Percentiles rank a stretch among this genome's conserved stretches.
Conservation (phyloP, 177 flowering plant genomes). For the Vitis hybrid region DNA sequence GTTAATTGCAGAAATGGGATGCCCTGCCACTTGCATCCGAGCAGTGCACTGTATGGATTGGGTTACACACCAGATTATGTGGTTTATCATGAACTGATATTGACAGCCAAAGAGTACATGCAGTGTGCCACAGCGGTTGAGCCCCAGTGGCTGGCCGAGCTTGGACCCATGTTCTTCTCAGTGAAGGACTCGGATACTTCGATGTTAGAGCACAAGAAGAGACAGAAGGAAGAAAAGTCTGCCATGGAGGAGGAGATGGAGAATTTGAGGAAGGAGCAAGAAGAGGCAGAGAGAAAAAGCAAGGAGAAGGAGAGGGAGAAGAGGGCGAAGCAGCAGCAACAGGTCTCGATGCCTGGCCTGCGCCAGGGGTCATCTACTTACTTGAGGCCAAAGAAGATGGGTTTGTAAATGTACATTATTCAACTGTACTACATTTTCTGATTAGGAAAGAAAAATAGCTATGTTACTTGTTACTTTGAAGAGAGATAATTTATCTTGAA, state of each 20-base stretch:
- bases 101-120: constrained; percentile 86
- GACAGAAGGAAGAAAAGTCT: constrained; percentile 71
- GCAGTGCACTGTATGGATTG: constrained; percentile 77
- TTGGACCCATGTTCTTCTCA: constrained; percentile 88
- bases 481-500: no score
- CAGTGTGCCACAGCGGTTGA: constrained; percentile 83
- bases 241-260: constrained; percentile 97
- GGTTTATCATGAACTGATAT: constrained; percentile 74
- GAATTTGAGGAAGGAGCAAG: constrained; percentile 56
- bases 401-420: constrained; percentile 36
- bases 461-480: no score
- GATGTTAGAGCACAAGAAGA: constrained; percentile 76
- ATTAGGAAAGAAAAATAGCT: no score
- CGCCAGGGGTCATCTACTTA: constrained; percentile 48
- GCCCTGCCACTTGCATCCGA: constrained; percentile 88
- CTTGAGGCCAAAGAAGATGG: constrained; percentile 64
- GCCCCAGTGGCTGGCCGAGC: constrained; percentile 86
- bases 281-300: constrained; percentile 42
- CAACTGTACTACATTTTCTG: no score
- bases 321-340: constrained; percentile 58
- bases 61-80: constrained; percentile 86
- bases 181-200: constrained; percentile 83
- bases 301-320: constrained; percentile 50
- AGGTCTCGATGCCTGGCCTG: constrained; percentile 54
- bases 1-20: constrained; percentile 84